Base-by-base conservation (phyloP, 305 asterid genomes). In the Lippia alba region DNA sequence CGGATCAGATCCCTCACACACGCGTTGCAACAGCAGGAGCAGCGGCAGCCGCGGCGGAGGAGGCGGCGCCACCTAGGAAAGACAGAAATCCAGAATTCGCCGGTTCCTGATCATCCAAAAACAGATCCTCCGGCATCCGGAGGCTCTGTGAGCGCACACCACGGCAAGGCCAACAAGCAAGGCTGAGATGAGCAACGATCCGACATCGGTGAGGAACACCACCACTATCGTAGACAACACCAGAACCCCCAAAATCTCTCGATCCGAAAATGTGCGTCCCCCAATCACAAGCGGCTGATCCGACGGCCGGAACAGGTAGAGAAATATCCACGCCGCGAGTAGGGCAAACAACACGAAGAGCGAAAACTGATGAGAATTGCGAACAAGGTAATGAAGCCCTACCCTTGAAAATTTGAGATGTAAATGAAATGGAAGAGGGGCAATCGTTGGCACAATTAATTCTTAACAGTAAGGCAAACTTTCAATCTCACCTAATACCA, bases 81-180 rank as follows among this genome's bases (percentile, higher is more conserved):
- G 92, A 84, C 0, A 86, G 78, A 48, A 89, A 81, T 0, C 96
- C 96, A n/a, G 81, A 62, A 44, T 74, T 81, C 4, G 67, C 84
- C 39, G 76, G 84, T 69, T 86, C 96, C 75, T 85, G 89, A 40
- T 89, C 92, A 63, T 89, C 96, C 83, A 86, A 63, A 53, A 85
- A 89, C 89, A 86, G 70, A 82, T 89, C 96, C 79, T 86, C 88
- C 1, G 92, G 91, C 81, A 78, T 68, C 15, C 96, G 70, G 73
- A 89, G 8, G 96, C 92, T 3, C 96, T 89, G 24, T 89, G 91
- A 18, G 76, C 57, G 76, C 84, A 83, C 68, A 89, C 91, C 12
- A 89, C 83, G n/a, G 81, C 85, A 50, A 85, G 73, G 14, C 91
- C 92, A 18, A 83, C 88, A 19, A 86, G 85, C 73, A 86, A 18